Conservation (phyloP, 2,329 filamentous ascomycete genomes). For the Sporothrix globosa region DNA sequence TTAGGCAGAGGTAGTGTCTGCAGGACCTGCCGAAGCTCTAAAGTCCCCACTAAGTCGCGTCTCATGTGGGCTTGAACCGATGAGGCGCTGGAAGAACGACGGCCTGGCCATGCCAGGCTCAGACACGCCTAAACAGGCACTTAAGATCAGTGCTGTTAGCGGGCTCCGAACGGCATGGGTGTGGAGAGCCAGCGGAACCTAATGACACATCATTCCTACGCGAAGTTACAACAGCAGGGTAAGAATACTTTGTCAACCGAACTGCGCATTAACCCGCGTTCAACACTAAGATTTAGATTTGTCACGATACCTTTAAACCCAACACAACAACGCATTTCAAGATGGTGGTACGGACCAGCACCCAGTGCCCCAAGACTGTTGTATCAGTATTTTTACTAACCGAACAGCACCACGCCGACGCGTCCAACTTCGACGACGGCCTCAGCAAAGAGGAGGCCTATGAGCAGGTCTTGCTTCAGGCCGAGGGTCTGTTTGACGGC, state of each 20-base stretch:
- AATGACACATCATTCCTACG: slow-evolving; percentile 8
- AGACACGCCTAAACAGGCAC: background rate
- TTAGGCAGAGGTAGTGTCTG: background rate
- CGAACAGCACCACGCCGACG: slow-evolving; percentile 72
- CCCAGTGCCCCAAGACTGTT: background rate
- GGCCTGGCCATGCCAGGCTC: too few species aligned
- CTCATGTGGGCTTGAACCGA: slow-evolving; percentile 12
- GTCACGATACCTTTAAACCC: background rate
- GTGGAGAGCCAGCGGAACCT: slow-evolving; percentile 4
- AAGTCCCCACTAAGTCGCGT: background rate
- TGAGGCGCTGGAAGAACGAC: slow-evolving; percentile 1
- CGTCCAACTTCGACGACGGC: slow-evolving; percentile 70
- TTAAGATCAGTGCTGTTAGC: background rate
- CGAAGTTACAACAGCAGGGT: background rate
- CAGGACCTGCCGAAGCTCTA: background rate
- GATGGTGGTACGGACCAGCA: slow-evolving; percentile 25
- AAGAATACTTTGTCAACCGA: background rate
- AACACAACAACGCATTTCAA: background rate
- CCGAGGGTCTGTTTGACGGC: slow-evolving; percentile 68
- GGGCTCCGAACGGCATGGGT: background rate
- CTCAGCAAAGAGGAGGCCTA: slow-evolving; percentile 74
- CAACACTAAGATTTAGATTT: background rate
- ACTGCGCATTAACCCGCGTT: background rate
- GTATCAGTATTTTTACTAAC: background rate
- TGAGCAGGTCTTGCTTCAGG: slow-evolving; percentile 71